phyloP scores from a whole-genome alignment of 805 yeast genomes.

The Wickerhamiella hasegawae region DNA sequence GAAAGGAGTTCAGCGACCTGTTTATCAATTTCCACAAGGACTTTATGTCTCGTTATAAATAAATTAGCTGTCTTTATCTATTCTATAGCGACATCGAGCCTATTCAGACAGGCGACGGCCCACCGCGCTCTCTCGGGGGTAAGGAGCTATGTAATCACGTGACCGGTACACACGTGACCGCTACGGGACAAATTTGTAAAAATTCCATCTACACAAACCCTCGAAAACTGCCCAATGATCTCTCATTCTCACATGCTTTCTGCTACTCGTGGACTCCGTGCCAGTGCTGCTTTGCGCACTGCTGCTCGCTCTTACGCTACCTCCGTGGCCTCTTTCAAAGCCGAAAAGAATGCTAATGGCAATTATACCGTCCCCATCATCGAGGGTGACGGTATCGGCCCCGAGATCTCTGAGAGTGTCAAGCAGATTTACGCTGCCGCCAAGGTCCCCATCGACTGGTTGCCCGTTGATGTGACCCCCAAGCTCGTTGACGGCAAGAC shows the following conservation, averaged over 20 bases:
- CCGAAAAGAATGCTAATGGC: constrained; percentile 35
- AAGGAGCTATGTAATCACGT: too few species aligned
- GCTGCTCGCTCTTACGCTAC: constrained; percentile 17
- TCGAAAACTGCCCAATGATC: constrained; percentile 1
- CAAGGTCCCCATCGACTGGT: constrained; percentile 92
- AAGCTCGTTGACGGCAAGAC: constrained; percentile 82
- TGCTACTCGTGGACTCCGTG: neutral
- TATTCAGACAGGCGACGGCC: too few species aligned
- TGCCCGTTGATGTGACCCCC: constrained; percentile 91
- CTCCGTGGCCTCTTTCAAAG: constrained; percentile 27
- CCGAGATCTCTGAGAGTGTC: constrained; percentile 88
- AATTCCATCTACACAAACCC: too few species aligned
- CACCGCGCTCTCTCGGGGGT: too few species aligned
- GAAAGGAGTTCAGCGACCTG: constrained; percentile 66
- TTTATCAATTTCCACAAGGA: constrained; percentile 68
- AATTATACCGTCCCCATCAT: constrained; percentile 87
- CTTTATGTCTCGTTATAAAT: constrained; percentile 42
- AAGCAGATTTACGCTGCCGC: constrained; percentile 90
- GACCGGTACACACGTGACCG: too few species aligned
- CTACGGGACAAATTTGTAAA: too few species aligned
- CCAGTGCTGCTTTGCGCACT: constrained; percentile 1
- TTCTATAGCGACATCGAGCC: too few species aligned
- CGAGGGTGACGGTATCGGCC: constrained; percentile 98
- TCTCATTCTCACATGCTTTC: neutral
- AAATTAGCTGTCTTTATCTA: too few species aligned